Percentiles rank a stretch among this genome's conserved stretches.
phyloP scores from a whole-genome alignment of 2,329 filamentous ascomycete genomes.

The Hypoxylon sp. region DNA sequence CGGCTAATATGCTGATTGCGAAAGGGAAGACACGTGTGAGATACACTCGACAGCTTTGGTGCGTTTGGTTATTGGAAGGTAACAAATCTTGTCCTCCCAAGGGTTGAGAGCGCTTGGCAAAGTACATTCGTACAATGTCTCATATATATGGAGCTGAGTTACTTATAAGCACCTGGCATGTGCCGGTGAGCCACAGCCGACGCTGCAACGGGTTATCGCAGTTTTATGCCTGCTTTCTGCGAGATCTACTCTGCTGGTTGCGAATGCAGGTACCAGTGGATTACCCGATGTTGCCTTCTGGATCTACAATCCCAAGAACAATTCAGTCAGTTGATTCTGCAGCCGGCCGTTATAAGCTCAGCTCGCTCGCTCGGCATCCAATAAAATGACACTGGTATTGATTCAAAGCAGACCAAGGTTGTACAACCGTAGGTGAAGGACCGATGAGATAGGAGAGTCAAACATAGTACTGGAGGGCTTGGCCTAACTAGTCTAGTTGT shows the following conservation, averaged over 20 bases:
- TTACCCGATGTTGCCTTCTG: conserved; percentile 16
- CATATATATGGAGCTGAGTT: conserved; percentile 6
- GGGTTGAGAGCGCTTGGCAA: not conserved
- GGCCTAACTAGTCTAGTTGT: conserved; percentile 28
- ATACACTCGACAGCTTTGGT: conserved; percentile 15
- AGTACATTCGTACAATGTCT: not conserved
- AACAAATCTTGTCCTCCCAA: conserved; percentile 3
- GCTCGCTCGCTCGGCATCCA: conserved; percentile 38
- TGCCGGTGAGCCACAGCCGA: conserved; percentile 14
- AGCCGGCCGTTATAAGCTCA: conserved; percentile 36
- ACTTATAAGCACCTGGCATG: conserved; percentile 23
- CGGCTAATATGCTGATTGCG: conserved; percentile 6
- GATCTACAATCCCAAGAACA: conserved; percentile 21
- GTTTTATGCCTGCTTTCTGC: conserved; percentile 35
- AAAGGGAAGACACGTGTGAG: conserved; percentile 11
- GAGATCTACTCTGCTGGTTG: conserved; percentile 40
- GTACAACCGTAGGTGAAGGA: conserved; percentile 35
- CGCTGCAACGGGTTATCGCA: conserved; percentile 41
- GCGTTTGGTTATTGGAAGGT: conserved; percentile 10
- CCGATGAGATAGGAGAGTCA: conserved; percentile 24
- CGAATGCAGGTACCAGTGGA: conserved; percentile 46
- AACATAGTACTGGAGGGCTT: conserved; percentile 23
- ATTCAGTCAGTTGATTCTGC: conserved; percentile 41
- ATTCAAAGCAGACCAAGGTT: conserved; percentile 26
- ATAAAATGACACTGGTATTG: conserved; percentile 32